Evolutionary conservation across 2,329 filamentous ascomycete species (phyloP), one percentile per base, ranked within the genome.

Genomic region (Diaporthe australafricana): DNA sequence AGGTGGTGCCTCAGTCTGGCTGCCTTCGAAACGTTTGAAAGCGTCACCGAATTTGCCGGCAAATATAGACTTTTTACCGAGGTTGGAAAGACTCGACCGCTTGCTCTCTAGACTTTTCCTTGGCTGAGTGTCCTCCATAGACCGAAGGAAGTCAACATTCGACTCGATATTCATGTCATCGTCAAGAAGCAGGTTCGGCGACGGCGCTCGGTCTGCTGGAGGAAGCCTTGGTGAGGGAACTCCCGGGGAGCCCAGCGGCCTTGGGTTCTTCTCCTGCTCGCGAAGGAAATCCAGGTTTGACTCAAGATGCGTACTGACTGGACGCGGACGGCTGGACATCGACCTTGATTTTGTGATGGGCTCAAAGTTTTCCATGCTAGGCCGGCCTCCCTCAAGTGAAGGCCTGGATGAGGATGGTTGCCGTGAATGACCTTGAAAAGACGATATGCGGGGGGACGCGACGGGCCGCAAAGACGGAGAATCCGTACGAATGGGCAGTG

Each of bases 11-110:
- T 55, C 75, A 77, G 78, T 81, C 11, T 73, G 69, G 72, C 85
- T 88, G 30, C 85, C 87, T 80, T 99, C 96, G 76, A 98, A 98
- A 7, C 93, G 89, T 78, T 96, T 94, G 83, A 98, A 98, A 3
- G 96, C 95, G 77, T 98, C 95, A 0, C 95, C 94, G 80, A 98
- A 98, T 76, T 93, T 94, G 30, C 95, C 94, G 6, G 91, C 92
- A n/a, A 98, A 86, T 47, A 97, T 90, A 71, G 90, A 94, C 81
- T 96, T 97, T 32, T 93, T 48, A 90, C 91, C 8, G 92, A 90
- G 22, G 94, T 82, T 0, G 91, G 69, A 93, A 1, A 97, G 82
- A 80, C 94, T 96, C 1, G 91, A 87, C 14, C 93, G 89, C 80
- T 97, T 97, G 57, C 84, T 83, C 75, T 92, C 89, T 77, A 90